Percentiles rank a stretch among this genome's conserved stretches.
These are phyloP conservation scores for Coprinopsis marcescibilis DNA, from an alignment of 768 basidiomycete species.

Conservation along the genomic window DNA sequence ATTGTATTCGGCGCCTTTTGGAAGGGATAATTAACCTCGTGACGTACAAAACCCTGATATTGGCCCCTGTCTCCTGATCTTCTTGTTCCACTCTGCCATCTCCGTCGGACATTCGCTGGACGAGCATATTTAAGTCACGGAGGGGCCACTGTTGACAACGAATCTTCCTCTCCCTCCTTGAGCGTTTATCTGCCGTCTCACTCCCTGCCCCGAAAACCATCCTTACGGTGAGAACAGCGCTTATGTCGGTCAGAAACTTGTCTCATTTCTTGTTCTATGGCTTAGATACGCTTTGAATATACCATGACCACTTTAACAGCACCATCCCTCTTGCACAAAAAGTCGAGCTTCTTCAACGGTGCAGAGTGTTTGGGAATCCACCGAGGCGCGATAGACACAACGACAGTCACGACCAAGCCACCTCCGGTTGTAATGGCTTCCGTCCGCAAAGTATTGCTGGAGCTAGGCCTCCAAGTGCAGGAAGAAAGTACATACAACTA, in stretches of 20 bases:
- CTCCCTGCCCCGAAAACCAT: not conserved
- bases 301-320: not conserved
- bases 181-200: not conserved
- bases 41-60: not conserved
- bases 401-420: slow-evolving; percentile 69
- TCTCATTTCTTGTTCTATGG: too few relatives aligned
- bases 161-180: slow-evolving; percentile 1
- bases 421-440: slow-evolving; percentile 76
- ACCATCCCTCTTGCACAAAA: not conserved
- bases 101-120: not conserved
- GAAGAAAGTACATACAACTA: slow-evolving; percentile 79
- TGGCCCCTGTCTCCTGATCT: not conserved
- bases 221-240: not conserved
- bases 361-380: slow-evolving; percentile 35
- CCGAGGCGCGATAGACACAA: slow-evolving; percentile 84
- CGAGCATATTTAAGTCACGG: not conserved
- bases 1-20: too few relatives aligned
- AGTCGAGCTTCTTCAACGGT: slow-evolving; percentile 3
- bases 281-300: too few relatives aligned
- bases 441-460: slow-evolving; percentile 59
- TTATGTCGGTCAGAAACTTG: too few relatives aligned
- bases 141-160: not conserved
- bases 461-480: slow-evolving; percentile 79
- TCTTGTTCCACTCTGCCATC: not conserved
- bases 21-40: not conserved